Conservation (phyloP, 163 green algal genomes). For the Chlamydomonas reinhardtii region DNA sequence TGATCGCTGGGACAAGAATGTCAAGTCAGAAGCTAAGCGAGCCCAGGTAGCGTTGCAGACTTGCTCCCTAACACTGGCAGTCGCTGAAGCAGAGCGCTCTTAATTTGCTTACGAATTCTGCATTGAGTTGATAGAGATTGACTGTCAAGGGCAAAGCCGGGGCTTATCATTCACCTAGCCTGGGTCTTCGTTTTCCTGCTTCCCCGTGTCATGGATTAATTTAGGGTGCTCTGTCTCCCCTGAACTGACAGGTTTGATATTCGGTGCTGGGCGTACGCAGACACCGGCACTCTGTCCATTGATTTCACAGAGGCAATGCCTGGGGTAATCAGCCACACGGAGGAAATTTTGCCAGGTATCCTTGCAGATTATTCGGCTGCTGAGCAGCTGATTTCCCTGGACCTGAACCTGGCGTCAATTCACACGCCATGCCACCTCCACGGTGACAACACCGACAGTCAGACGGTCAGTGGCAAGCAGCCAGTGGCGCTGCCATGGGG, state of each 20-base stretch:
- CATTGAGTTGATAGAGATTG: too few species aligned
- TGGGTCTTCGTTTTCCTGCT: too few species aligned
- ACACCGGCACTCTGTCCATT: neutral
- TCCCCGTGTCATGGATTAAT: too few species aligned
- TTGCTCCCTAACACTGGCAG: too few species aligned
- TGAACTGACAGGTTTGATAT: neutral
- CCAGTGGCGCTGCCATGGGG: neutral
- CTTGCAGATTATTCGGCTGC: neutral
- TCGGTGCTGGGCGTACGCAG: neutral
- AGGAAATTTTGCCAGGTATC: neutral
- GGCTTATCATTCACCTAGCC: too few species aligned
- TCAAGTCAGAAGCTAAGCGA: too few species aligned
- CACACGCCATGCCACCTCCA: neutral
- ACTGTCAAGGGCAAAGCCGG: too few species aligned
- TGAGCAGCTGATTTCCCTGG: slow-evolving; percentile 7
- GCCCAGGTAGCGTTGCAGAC: too few species aligned
- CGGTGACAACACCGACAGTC: neutral
- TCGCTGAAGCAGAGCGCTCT: too few species aligned
- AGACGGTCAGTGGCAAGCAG: neutral
- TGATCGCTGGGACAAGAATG: too few species aligned
- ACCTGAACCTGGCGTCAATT: neutral
- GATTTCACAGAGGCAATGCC: neutral
- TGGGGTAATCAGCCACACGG: neutral
- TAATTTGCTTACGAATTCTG: too few species aligned
- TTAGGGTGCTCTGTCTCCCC: too few species aligned